These are phyloP conservation scores for Betula pendula DNA, from an alignment of 306 rosid species.

Conservation along the genomic window DNA sequence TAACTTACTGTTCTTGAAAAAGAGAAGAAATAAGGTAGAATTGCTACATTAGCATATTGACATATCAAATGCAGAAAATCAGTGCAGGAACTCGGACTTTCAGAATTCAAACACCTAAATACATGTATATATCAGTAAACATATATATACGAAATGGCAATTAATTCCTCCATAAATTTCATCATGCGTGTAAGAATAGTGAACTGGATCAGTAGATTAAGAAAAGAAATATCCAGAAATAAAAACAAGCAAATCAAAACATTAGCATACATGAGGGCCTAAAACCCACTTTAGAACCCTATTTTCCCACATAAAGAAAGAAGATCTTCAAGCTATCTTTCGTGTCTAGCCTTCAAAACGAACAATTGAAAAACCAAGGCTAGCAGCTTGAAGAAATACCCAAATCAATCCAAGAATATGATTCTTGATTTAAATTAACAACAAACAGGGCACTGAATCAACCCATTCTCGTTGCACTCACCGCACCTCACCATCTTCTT, in stretches of 20 bases:
- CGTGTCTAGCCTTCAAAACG: slow-evolving; percentile 6
- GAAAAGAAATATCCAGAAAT: slow-evolving; percentile 28
- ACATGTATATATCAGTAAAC: background rate
- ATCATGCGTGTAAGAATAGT: slow-evolving; percentile 10
- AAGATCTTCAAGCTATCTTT: slow-evolving; percentile 3
- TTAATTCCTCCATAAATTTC: background rate
- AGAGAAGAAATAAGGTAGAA: background rate
- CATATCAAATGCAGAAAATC: background rate
- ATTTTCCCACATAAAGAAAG: slow-evolving; percentile 2
- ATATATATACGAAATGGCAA: too few relatives aligned
- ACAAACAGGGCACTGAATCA: slow-evolving; percentile 76
- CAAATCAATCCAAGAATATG: background rate
- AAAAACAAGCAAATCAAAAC: slow-evolving; percentile 22
- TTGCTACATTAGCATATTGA: background rate
- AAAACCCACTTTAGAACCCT: slow-evolving; percentile 78
- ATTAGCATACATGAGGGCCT: slow-evolving; percentile 39
- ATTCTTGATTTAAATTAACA: slow-evolving; percentile 32
- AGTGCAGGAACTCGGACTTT: background rate
- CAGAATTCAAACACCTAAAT: background rate
- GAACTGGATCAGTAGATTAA: slow-evolving; percentile 24
- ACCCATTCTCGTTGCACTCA: slow-evolving; percentile 84
- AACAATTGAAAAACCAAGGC: background rate
- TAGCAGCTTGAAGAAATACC: background rate
- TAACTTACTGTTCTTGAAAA: too few relatives aligned
- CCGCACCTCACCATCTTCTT: slow-evolving; percentile 68